phyloP scores from a whole-genome alignment of 2,329 filamentous ascomycete species.

The Tolypocladium ovalisporum region DNA sequence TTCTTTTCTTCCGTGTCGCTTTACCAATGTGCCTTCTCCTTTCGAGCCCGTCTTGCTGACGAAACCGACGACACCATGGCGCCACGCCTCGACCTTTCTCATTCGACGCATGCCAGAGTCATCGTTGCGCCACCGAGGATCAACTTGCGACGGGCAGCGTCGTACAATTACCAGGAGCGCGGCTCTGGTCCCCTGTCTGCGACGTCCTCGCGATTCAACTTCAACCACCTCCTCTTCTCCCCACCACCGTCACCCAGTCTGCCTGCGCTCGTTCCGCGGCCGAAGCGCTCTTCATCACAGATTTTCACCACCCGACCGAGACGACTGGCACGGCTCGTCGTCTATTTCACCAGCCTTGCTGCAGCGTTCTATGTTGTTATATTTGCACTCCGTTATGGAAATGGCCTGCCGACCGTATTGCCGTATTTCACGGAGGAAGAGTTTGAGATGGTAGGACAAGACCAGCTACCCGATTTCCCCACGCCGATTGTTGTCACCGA shows the following conservation, averaged over 20 bases:
- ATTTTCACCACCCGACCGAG: conserved; percentile 37
- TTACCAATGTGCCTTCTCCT: background rate
- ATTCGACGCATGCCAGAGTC: conserved; percentile 35
- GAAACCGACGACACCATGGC: conserved; percentile 24
- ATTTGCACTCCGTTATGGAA: conserved; percentile 15
- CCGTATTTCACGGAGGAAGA: conserved; percentile 37
- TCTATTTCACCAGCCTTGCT: conserved; percentile 41
- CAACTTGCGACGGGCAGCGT: conserved; percentile 47
- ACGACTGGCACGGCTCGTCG: conserved; percentile 42
- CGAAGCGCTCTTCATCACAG: conserved; percentile 49
- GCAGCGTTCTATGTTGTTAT: conserved; percentile 38
- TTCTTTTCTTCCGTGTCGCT: too few species aligned
- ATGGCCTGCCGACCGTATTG: conserved; percentile 17
- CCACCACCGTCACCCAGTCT: conserved; percentile 61
- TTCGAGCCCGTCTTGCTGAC: background rate
- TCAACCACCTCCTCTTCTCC: conserved; percentile 57
- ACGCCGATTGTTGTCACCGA: conserved; percentile 63
- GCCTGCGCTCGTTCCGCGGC: conserved; percentile 54
- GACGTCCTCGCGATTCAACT: conserved; percentile 51
- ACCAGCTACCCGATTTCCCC: conserved; percentile 58
- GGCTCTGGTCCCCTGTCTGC: conserved; percentile 37
- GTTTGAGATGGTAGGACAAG: conserved; percentile 57
- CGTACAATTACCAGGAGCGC: conserved; percentile 44
- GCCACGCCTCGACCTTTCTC: conserved; percentile 33
- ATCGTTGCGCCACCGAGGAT: conserved; percentile 43